Percentiles rank a stretch among this genome's conserved stretches.
Conservation (phyloP, 257 asterid genomes). For the Thymus mandschuricus region DNA sequence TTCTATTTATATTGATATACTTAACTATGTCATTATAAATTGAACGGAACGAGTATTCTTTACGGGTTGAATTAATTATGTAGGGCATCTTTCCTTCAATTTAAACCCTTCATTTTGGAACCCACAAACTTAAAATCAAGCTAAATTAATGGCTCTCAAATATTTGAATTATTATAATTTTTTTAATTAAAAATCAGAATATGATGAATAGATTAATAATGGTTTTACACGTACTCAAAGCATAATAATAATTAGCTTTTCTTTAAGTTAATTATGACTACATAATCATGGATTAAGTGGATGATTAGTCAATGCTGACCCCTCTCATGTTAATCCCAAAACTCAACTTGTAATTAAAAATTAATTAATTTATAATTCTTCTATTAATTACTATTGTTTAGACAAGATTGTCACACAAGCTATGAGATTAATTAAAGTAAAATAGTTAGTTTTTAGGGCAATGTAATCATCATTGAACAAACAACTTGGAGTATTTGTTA, state of each 20-base stretch:
- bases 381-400: background rate
- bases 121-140: slow-evolving; percentile 13
- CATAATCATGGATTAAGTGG: slow-evolving; percentile 36
- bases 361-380: no score
- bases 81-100: slow-evolving; percentile 23
- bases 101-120: slow-evolving; percentile 27
- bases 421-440: slow-evolving; percentile 4
- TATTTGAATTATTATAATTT: slow-evolving; percentile 11
- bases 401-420: slow-evolving; percentile 36
- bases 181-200: background rate
- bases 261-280: slow-evolving; percentile 19
- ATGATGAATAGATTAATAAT: slow-evolving; percentile 13
- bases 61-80: background rate
- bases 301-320: slow-evolving; percentile 33
- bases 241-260: slow-evolving; percentile 22
- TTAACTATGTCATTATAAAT: no score
- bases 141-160: slow-evolving; percentile 1
- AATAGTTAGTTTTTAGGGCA: background rate
- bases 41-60: no score
- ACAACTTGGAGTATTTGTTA: slow-evolving; percentile 11
- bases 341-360: no score
- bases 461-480: slow-evolving; percentile 15
- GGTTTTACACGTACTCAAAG: slow-evolving; percentile 41
- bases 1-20: no score
- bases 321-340: background rate